Conservation (phyloP, 2,329 filamentous ascomycete genomes). For the Penicillium sp. region DNA sequence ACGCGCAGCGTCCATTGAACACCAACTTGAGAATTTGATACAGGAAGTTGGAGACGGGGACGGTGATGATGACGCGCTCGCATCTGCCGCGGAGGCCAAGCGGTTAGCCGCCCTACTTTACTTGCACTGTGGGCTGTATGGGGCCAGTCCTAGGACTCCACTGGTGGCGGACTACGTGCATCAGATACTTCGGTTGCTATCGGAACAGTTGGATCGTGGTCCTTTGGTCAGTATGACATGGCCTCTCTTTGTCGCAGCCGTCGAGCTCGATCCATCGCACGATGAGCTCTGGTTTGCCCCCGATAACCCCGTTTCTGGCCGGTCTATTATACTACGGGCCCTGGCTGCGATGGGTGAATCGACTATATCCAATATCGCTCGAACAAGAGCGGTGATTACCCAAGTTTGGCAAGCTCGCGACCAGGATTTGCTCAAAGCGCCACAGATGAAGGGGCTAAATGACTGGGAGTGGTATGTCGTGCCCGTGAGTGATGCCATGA, state of each 20-base stretch:
- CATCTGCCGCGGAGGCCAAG: conserved; percentile 44
- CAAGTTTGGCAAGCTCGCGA: conserved; percentile 51
- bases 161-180: conserved; percentile 34
- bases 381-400: conserved; percentile 48
- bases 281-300: conserved; percentile 37
- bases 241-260: conserved; percentile 47
- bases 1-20: conserved; percentile 36
- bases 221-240: conserved; percentile 40
- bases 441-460: conserved; percentile 27
- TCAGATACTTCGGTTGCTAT: conserved; percentile 37
- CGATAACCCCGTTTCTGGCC: conserved; percentile 29
- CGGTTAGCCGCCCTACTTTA: conserved; percentile 48
- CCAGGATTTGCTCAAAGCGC: conserved; percentile 29
- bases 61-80: conserved; percentile 36
- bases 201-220: conserved; percentile 34
- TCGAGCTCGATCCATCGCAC: conserved; percentile 41
- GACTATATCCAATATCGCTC: conserved; percentile 46
- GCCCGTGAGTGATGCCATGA: conserved; percentile 44
- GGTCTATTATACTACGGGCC: conserved; percentile 42
- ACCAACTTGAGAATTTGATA: conserved; percentile 33
- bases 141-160: conserved; percentile 43
- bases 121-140: conserved; percentile 47
- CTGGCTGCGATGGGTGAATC: conserved; percentile 43
- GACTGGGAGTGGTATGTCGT: conserved; percentile 47
- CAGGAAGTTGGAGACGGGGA: conserved; percentile 34